Evolutionary conservation across 176 grass and related monocot genomes (phyloP).

Genomic region (sorghum (Sorghum bicolor)): Sorghum_bicolor_NCBIv3 NC_012874.2:1699001-1699500

Average conservation of each 20-base stretch:
- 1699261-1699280: constrained; percentile 73
- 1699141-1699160: too few species aligned
- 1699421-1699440: constrained; percentile 64
- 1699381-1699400: too few species aligned
- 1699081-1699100: too few species aligned
- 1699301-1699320: constrained; percentile 60
- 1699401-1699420: neutral
- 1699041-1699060: too few species aligned
- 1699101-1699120: too few species aligned
- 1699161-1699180: neutral
- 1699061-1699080: too few species aligned
- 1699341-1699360: too few species aligned
- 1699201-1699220: constrained; percentile 49
- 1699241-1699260: constrained; percentile 12
- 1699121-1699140: too few species aligned
- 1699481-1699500: neutral
- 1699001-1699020: too few species aligned
- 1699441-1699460: constrained; percentile 63
- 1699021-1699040: too few species aligned
- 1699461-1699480: neutral
- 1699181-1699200: neutral
- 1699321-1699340: constrained; percentile 32
- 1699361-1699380: constrained; percentile 38
- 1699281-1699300: constrained; percentile 54
- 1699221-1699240: too few species aligned